Percentiles rank a stretch among this genome's conserved stretches.
phyloP scores from a whole-genome alignment of 1,284 basidiomycete species.

The Rhodotorula sp. region DNA sequence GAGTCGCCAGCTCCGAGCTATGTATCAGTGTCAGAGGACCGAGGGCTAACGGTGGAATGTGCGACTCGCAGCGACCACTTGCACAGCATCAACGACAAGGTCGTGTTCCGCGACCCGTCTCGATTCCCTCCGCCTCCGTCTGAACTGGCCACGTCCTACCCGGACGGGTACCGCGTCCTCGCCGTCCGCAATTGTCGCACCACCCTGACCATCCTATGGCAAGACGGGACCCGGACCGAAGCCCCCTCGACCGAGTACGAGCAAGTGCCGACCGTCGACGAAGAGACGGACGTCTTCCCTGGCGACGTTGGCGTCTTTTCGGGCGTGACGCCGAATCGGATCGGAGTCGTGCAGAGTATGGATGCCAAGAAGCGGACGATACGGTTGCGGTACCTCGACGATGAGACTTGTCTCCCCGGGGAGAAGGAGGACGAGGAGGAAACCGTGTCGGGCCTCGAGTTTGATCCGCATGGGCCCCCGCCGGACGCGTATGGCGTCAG shows the following conservation, averaged over 20 bases:
- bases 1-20: background rate
- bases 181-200: constrained; percentile 70
- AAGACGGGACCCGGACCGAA: constrained; percentile 68
- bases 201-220: constrained; percentile 75
- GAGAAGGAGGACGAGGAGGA: constrained; percentile 59
- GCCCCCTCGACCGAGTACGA: constrained; percentile 66
- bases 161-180: constrained; percentile 53
- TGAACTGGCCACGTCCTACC: constrained; percentile 56
- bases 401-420: constrained; percentile 61
- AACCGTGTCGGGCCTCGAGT: constrained; percentile 60
- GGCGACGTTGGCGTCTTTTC: constrained; percentile 88
- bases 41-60: too few relatives aligned
- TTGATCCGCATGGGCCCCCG: constrained; percentile 70
- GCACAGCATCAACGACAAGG: constrained; percentile 48
- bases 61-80: constrained; percentile 50
- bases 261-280: constrained; percentile 63
- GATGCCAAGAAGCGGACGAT: constrained; percentile 46
- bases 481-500: constrained; percentile 72
- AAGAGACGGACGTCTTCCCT: constrained; percentile 54
- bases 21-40: constrained; percentile 48
- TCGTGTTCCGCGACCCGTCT: constrained; percentile 31
- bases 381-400: constrained; percentile 41
- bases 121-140: constrained; percentile 52
- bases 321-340: constrained; percentile 58
- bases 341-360: constrained; percentile 68